A percentile compares a stretch with the other conserved stretches of the same genome.
Conservation (phyloP, 116 monocot genomes). For the Dioscorea cayenensis region DNA sequence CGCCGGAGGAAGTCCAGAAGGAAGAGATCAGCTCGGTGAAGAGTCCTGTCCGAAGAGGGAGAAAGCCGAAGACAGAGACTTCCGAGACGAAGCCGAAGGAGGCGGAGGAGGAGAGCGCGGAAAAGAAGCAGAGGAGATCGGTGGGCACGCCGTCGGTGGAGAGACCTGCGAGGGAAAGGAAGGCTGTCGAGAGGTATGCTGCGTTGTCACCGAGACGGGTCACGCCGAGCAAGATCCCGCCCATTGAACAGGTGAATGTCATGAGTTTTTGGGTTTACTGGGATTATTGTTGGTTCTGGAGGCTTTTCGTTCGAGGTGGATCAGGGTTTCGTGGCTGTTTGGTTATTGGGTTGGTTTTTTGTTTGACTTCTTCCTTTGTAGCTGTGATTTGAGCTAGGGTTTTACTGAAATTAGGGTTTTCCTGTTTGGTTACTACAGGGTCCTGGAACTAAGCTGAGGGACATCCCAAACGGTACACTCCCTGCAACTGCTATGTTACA, state of each 20-base stretch:
- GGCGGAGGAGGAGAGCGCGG: slow-evolving; percentile 2
- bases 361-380: neutral
- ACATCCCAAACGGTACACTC: slow-evolving; percentile 60
- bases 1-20: neutral
- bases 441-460: slow-evolving; percentile 54
- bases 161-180: slow-evolving; percentile 54
- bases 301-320: neutral
- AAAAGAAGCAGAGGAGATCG: slow-evolving; percentile 6
- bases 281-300: neutral
- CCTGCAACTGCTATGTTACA: no score
- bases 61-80: slow-evolving; percentile 7
- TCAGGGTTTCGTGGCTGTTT: neutral
- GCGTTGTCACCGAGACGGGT: slow-evolving; percentile 14
- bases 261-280: slow-evolving; percentile 1
- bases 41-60: neutral
- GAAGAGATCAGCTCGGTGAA: neutral
- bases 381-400: slow-evolving; percentile 4
- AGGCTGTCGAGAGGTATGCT: slow-evolving; percentile 52
- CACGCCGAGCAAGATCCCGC: slow-evolving; percentile 26
- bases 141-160: slow-evolving; percentile 3
- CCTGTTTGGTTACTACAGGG: slow-evolving; percentile 28
- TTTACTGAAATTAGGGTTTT: slow-evolving; percentile 4
- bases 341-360: neutral
- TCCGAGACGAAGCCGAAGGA: slow-evolving; percentile 1
- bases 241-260: slow-evolving; percentile 33